Conservation (phyloP, 495 filamentous ascomycete genomes). For the Xylaria intraflava region DNA sequence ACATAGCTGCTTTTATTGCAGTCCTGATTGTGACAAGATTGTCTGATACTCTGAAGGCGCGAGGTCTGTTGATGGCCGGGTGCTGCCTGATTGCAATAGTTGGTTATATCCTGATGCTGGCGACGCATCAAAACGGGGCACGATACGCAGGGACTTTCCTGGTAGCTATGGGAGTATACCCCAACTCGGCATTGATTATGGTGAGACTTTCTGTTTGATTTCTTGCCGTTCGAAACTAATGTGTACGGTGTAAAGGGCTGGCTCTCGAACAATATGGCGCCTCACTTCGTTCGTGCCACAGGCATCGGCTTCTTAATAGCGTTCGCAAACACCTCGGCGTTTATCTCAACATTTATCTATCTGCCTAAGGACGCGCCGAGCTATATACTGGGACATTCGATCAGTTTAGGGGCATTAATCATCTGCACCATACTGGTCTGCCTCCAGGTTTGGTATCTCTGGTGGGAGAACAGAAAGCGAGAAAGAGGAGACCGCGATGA, state of each 20-base stretch:
- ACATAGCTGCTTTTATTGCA: constrained; percentile 41
- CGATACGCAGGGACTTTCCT: constrained; percentile 55
- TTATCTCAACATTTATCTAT: constrained; percentile 49
- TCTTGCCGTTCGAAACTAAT: constrained; percentile 36
- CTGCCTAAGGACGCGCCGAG: constrained; percentile 39
- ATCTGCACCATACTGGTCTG: constrained; percentile 32
- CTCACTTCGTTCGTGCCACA: constrained; percentile 45
- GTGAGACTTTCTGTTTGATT: constrained; percentile 23
- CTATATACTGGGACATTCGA: constrained; percentile 41
- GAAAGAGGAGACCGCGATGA: constrained; percentile 36
- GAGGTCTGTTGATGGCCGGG: constrained; percentile 49
- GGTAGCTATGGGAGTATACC: constrained; percentile 55
- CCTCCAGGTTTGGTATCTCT: constrained; percentile 33
- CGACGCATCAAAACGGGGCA: constrained; percentile 40
- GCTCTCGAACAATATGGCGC: constrained; percentile 39
- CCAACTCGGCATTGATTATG: constrained; percentile 51
- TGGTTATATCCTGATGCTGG: constrained; percentile 52
- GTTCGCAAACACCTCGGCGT: constrained; percentile 42
- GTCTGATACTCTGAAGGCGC: constrained; percentile 40
- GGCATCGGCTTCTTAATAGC: constrained; percentile 37
- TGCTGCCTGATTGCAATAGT: constrained; percentile 38
- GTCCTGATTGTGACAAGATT: constrained; percentile 42
- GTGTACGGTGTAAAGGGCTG: constrained; percentile 17
- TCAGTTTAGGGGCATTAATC: constrained; percentile 38
- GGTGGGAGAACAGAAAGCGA: constrained; percentile 43